These are phyloP conservation scores for Fusarium marasasianum DNA, from an alignment of 2,329 filamentous ascomycete species.

Conservation along the genomic window DNA sequence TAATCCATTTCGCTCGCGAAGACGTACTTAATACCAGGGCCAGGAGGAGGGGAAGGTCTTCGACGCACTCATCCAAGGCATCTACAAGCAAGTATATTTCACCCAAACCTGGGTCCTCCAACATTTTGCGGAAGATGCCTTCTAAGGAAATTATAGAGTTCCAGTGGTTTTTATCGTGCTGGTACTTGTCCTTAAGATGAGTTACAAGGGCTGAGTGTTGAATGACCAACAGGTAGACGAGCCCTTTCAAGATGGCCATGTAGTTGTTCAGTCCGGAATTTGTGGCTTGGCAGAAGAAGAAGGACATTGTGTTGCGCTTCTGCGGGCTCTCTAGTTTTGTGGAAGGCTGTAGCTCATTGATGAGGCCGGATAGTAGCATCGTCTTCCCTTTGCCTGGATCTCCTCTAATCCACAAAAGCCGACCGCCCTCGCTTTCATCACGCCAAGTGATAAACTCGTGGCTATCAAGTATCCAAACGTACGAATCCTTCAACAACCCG, in stretches of 20 bases:
- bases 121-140: accelerated
- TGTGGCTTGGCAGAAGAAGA: slow-evolving; percentile 55
- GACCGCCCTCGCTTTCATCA: accelerated
- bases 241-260: slow-evolving; percentile 52
- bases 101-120: accelerated
- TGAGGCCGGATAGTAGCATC: slow-evolving; percentile 46
- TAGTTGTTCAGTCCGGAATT: slow-evolving; percentile 47
- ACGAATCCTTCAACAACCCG: not conserved
- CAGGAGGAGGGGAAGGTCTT: slow-evolving; percentile 45
- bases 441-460: not conserved
- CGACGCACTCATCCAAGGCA: slow-evolving; percentile 56
- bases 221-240: slow-evolving; percentile 52
- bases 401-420: slow-evolving; percentile 47
- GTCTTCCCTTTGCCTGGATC: slow-evolving; percentile 51
- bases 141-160: not conserved
- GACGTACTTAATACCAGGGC: slow-evolving; percentile 8
- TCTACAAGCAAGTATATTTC: slow-evolving; percentile 49
- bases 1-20: slow-evolving; percentile 50
- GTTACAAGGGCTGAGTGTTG: slow-evolving; percentile 15
- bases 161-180: accelerated
- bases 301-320: accelerated
- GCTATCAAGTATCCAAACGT: accelerated
- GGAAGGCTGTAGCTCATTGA: slow-evolving; percentile 18
- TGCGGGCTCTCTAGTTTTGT: accelerated
- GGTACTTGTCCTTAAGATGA: too few relatives aligned